phyloP scores from a whole-genome alignment of 257 asterid genomes.

The Eustoma russellianum region DNA sequence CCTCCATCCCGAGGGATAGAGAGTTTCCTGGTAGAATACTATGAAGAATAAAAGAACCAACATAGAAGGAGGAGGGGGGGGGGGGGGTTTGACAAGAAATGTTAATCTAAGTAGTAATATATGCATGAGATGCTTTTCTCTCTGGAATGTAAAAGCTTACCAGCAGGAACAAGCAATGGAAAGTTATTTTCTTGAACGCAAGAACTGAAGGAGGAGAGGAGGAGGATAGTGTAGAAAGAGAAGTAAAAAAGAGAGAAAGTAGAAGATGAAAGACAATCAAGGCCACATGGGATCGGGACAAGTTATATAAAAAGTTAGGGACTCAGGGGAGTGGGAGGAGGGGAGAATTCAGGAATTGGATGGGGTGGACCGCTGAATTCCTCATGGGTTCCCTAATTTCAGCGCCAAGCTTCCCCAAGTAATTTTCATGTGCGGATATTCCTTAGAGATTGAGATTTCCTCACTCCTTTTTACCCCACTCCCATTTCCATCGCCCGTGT shows the following conservation, averaged over 20 bases:
- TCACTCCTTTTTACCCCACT: neutral
- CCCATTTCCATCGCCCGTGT: neutral
- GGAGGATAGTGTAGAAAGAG: conserved; percentile 8
- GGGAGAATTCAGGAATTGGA: neutral
- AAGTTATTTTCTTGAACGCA: neutral
- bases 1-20: no score
- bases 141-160: conserved; percentile 10
- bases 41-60: neutral
- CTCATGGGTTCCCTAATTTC: conserved; percentile 53
- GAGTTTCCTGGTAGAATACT: no score
- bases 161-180: neutral
- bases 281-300: conserved; percentile 6
- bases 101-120: neutral
- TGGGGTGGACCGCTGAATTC: conserved; percentile 51
- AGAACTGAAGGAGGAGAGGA: conserved; percentile 11
- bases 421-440: no score
- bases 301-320: conserved; percentile 16
- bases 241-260: neutral
- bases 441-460: conserved; percentile 4
- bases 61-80: neutral
- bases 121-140: neutral
- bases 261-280: conserved; percentile 8
- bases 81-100: neutral
- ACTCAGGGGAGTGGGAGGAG: neutral
- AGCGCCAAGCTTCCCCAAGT: conserved; percentile 13